Conservation (phyloP, 148 eudicot species). For the Vaccinium vitisidaea region DNA sequence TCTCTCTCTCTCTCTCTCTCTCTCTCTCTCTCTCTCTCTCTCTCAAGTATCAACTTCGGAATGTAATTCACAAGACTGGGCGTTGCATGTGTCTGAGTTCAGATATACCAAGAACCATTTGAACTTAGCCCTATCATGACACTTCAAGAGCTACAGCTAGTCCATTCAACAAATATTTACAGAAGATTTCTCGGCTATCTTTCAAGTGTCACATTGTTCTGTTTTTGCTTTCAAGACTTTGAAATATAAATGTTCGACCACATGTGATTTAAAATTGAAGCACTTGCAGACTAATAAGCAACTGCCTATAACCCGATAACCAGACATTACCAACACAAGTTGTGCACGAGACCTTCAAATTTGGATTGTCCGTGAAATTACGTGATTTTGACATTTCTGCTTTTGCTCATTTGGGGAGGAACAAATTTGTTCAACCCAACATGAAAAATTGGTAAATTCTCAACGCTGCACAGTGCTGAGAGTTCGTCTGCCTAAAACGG, state of each 20-base stretch:
- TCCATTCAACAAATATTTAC: background rate
- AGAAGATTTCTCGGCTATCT: background rate
- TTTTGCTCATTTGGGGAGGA: too few species aligned
- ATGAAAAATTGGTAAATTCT: too few species aligned
- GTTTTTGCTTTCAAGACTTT: conserved; percentile 29
- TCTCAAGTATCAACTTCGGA: background rate
- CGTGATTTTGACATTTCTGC: too few species aligned
- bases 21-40: background rate
- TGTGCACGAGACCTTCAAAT: too few species aligned
- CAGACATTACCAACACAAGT: too few species aligned
- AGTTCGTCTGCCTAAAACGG: too few species aligned
- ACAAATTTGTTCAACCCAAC: too few species aligned
- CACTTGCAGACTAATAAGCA: too few species aligned
- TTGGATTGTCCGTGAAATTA: too few species aligned
- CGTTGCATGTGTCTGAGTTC: background rate
- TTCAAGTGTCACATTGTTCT: background rate
- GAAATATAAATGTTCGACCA: conserved; percentile 43
- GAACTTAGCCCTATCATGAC: background rate
- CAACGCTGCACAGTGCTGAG: too few species aligned
- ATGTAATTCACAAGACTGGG: background rate
- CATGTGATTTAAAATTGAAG: conserved; percentile 50
- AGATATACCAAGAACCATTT: background rate
- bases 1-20: background rate
- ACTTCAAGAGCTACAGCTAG: background rate
- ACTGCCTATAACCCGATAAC: too few species aligned